Evolutionary conservation across 805 yeast species (phyloP).

Genomic region (Hanseniaspora nectarophila): DNA sequence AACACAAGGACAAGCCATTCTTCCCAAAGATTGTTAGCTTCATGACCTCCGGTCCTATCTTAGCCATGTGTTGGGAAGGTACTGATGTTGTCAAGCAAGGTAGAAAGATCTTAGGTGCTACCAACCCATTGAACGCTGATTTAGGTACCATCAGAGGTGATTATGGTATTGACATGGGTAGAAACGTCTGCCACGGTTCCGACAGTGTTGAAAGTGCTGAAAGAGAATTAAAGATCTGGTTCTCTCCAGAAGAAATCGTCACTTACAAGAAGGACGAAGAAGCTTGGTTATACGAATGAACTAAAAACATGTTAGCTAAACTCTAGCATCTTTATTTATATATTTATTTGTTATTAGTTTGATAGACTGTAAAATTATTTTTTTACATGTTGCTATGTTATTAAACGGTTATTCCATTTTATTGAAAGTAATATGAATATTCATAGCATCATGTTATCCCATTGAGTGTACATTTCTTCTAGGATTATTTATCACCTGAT

Average conservation of each 20-base stretch:
- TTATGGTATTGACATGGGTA: slow-evolving; percentile 95
- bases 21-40: slow-evolving; percentile 91
- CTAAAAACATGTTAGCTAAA: not conserved
- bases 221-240: slow-evolving; percentile 94
- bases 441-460: not conserved
- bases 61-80: slow-evolving; percentile 99
- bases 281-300: slow-evolving; percentile 90
- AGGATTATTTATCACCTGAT: slow-evolving; percentile 12
- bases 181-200: slow-evolving; percentile 98
- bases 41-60: slow-evolving; percentile 97
- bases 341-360: not conserved
- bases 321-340: not conserved
- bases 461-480: too few species aligned
- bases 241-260: slow-evolving; percentile 91
- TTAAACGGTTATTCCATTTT: too few species aligned
- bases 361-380: too few species aligned
- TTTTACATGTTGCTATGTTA: too few species aligned
- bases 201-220: slow-evolving; percentile 97
- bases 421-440: too few species aligned
- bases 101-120: slow-evolving; percentile 94
- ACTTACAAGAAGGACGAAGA: slow-evolving; percentile 76
- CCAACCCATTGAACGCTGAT: slow-evolving; percentile 92
- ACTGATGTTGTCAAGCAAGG: slow-evolving; percentile 99
- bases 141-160: slow-evolving; percentile 99
- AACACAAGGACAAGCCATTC: slow-evolving; percentile 91